Evolutionary conservation across 176 grass and related monocot genomes (phyloP).

Genomic region (Miscanthus lutarioriparius): DNA sequence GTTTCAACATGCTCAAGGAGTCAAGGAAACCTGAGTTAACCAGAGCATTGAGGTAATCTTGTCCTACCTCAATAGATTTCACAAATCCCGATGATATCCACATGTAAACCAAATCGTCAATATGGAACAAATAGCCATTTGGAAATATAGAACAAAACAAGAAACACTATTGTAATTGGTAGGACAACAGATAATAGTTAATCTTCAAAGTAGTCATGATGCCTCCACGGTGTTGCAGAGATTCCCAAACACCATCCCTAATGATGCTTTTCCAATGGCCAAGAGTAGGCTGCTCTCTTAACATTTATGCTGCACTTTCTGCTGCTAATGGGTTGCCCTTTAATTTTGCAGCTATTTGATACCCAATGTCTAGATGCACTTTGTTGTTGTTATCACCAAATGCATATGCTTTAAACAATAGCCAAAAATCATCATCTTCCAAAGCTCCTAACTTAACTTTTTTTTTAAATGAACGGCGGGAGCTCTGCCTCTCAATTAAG

Average conservation of each 20-base stretch:
- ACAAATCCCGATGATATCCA: slow-evolving; percentile 63
- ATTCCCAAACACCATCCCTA: slow-evolving; percentile 19
- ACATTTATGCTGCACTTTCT: not conserved
- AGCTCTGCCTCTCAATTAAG: no score
- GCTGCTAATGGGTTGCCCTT: slow-evolving; percentile 43
- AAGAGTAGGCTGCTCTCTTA: not conserved
- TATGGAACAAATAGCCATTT: not conserved
- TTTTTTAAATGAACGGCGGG: no score
- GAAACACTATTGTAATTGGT: slow-evolving; percentile 15
- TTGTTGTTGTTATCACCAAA: not conserved
- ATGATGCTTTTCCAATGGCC: slow-evolving; percentile 25
- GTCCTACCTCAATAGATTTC: no score
- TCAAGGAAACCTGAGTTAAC: no score
- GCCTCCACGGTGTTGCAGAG: no score
- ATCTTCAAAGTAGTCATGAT: slow-evolving; percentile 32
- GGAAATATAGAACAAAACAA: not conserved
- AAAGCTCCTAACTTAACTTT: no score
- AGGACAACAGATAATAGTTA: not conserved
- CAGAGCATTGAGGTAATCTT: no score
- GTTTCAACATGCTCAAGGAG: no score
- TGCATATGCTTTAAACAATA: slow-evolving; percentile 10
- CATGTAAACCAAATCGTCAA: slow-evolving; percentile 10
- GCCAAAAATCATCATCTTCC: slow-evolving; percentile 1
- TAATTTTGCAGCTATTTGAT: not conserved
- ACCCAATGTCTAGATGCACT: not conserved